Evolutionary conservation across 768 basidiomycete species (phyloP), one percentile per base, ranked within the genome.

Genomic region (Mycena pura): DNA sequence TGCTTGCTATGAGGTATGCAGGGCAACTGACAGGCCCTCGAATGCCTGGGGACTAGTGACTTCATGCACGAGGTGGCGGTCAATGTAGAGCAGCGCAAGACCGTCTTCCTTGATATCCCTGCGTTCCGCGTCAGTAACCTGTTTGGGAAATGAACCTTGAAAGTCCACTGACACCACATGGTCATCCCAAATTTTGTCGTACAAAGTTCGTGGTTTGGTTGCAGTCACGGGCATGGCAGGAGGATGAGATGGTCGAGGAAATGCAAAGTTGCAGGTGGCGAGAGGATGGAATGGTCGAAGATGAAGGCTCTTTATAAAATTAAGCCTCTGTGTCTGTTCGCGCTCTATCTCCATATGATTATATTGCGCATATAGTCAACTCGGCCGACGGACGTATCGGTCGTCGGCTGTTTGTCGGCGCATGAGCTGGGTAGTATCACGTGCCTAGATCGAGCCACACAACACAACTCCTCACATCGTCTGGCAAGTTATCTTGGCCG

Each of bases 151-250:
- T 52, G 57, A 54, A n/a, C n/a, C n/a, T n/a, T n/a, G n/a, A 45
- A 50, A 54, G 22, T 32, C 27, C 28, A 74, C 92, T 63, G 69
- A 94, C 87, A 98, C 91, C 71, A 96, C 86, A 78, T 98, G 96
- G 73, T 98, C 95, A 66, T 97, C 94, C 88, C 93, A 97, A 65
- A 98, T 94, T 80, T 98, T 98, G 78, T 99, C 96, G 77, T 98
- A 97, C 28, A 99, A 82, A 32, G 96, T 98, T 62, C 94, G 88
- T 10, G 94, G 93, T 21, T 81, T 76, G 53, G 75, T 62, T 38
- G 77, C 65, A 25, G 77, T 73, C 50, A 75, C 71, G 58, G 82
- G 77, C 82, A 83, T 84, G 31, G 57, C 70, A 44, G 51, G 39
- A 43, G 28, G n/a, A 47, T 25, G 19, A 44, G 28, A 19, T 25